Evolutionary conservation across 2,329 filamentous ascomycete genomes (phyloP), one percentile per base, ranked within the genome.

Genomic region (Paecilomyces niveus): DNA sequence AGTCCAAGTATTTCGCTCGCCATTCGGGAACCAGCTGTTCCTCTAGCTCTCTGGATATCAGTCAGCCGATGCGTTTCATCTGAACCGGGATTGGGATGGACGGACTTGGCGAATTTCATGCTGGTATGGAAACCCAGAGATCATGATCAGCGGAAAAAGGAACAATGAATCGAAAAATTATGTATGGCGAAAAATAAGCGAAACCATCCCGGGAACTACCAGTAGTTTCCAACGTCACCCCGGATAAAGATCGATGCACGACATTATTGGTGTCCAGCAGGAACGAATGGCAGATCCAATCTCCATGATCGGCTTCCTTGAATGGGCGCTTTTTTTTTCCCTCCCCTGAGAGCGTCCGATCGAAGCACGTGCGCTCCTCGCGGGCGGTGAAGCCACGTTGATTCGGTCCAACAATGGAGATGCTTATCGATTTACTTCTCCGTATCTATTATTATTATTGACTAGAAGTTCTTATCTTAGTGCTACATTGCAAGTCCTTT

Each of bases 11-110:
- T 75, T 96, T 96, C 73, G 87, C 84, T 68, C 89, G 86, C 93
- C 93, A 97, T 84, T 97, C 92, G 70, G 92, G 92, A 63, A 97
- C 91, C 57, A 92, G 84, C 68, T 95, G 89, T 70, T 89, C 85
- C 71, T 96, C 90, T 62, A 96, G 82, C 77, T 96, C 90, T 71
- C 83, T 85, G 60, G 9, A 24, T 59, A 53, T 22, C 49, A n/a
- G 45, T 52, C 13, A 33, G 50, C 24, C 24, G 45, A 39, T 53
- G 26, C 22, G 15, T 53, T 8, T 32, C 33, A 13, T 13, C 29
- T n/a, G 50, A 54, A 49, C 22, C 54, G 33, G 45, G 54, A 45
- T 32, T 24, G 31, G 52, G 31, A 54, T 51, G 45, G 21, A 71
- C 75, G 58, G 70, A 85, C 83, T 85, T 85, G 71, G 83, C 83